A percentile compares a stretch with the other conserved stretches of the same genome.
phyloP scores from a whole-genome alignment of 371 early-diverging fungal genomes.

The Syncephalis plumigaleata region DNA sequence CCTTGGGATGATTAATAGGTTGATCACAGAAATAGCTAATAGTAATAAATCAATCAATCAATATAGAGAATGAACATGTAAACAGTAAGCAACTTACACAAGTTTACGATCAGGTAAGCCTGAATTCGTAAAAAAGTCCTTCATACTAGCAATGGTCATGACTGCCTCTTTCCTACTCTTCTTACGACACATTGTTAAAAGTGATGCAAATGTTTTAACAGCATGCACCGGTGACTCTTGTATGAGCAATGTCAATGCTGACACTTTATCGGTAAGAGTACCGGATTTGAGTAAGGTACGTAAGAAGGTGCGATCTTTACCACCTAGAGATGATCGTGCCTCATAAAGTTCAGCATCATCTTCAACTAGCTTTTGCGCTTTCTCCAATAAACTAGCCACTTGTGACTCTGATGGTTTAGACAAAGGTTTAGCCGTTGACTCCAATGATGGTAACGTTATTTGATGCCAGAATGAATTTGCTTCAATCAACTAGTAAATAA shows the following conservation, averaged over 20 bases:
- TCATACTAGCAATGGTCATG: constrained; percentile 70
- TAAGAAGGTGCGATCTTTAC: constrained; percentile 72
- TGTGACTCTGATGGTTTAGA: neutral
- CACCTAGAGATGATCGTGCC: constrained; percentile 27
- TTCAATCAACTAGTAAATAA: constrained; percentile 2
- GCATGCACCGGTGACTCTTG: constrained; percentile 86
- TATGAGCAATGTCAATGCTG: constrained; percentile 78
- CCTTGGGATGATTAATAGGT: constrained; percentile 38
- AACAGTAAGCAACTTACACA: constrained; percentile 1
- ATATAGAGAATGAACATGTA: neutral
- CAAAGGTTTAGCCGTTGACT: too few relatives aligned
- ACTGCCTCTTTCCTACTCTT: constrained; percentile 76
- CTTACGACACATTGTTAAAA: constrained; percentile 74
- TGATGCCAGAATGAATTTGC: constrained; percentile 2
- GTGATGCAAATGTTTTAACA: constrained; percentile 51
- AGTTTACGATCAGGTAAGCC: constrained; percentile 78
- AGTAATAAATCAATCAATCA: constrained; percentile 1
- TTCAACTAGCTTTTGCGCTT: constrained; percentile 43
- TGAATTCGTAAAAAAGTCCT: constrained; percentile 68
- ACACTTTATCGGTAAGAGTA: constrained; percentile 81
- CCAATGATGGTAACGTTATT: neutral
- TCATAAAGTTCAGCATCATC: constrained; percentile 51
- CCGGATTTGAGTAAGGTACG: constrained; percentile 76
- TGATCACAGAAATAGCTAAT: constrained; percentile 67
- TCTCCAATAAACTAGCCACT: constrained; percentile 1